Evolutionary conservation across 1,284 basidiomycete genomes (phyloP), one percentile per base, ranked within the genome.

Genomic region (Ganoderma lingzhi): DNA sequence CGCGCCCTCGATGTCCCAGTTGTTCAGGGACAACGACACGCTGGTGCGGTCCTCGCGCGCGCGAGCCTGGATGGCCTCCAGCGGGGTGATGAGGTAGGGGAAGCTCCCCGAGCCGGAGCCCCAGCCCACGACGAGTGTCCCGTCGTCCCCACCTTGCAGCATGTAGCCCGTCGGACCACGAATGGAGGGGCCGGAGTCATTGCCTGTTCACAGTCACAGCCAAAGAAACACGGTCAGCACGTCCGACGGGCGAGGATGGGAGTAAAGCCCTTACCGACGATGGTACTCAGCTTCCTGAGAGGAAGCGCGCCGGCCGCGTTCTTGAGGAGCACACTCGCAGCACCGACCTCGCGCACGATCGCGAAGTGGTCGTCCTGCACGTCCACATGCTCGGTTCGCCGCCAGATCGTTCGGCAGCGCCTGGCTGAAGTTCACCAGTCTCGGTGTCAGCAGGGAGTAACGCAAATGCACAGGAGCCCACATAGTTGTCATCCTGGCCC

Each of bases 281-380:
- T 74, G 0, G 88, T 86, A 35, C 85, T 82, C 23, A 88, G 86
- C 69, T 84, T 87, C 68, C 85, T 83, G 28, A 96, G 81, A 0
- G 95, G 94, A n/a, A 96, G 83, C 2, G 88, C 85, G 3, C 81
- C 80, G 42, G 86, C 82, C 30, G 81, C 81, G 78, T 97, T 97
- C 87, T 97, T 96, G 69, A 97, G 84, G 39, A 97, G 82, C 1
- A 89, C 90, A 55, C 92, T 92, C 0, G 92, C 91, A 0, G 90
- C 88, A 14, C 92, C 94, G 42, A 96, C 89, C 77, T 92, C 84
- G 37, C 93, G 86, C 12, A 95, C 91, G 45, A 94, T 75, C 75
- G 86, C 82, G 77, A 84, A 85, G 75, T 96, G n/a, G 75, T 94
- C 88, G 28, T 80, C 87, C 76, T 93, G 90, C 0, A 95, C 94